phyloP scores from a whole-genome alignment of 108 stramenopile species.

The Nitzschia sp. region DNA sequence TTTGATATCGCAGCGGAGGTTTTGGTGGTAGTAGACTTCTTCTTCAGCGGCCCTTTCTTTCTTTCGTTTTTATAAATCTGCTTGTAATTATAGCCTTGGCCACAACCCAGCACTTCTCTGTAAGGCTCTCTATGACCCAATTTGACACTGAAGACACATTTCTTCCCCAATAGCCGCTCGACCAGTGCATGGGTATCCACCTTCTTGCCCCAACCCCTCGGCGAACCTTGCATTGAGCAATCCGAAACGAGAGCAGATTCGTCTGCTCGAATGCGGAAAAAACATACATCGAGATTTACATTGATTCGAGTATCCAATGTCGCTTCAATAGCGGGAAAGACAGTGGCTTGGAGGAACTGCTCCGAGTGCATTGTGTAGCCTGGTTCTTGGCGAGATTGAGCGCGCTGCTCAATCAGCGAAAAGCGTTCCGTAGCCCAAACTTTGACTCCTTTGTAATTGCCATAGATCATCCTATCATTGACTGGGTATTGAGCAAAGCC shows the following conservation, averaged over 20 bases:
- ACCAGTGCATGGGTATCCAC: not conserved
- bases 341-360: conserved; percentile 31
- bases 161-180: conserved; percentile 13
- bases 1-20: too few relatives aligned
- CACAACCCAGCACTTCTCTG: too few relatives aligned
- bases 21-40: too few relatives aligned
- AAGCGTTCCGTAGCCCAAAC: conserved; percentile 61
- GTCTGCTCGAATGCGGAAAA: conserved; percentile 38
- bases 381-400: conserved; percentile 6
- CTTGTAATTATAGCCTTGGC: too few relatives aligned
- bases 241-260: conserved; percentile 30
- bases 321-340: conserved; percentile 36
- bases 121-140: too few relatives aligned
- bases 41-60: too few relatives aligned
- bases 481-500: conserved; percentile 44
- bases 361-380: conserved; percentile 44
- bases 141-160: too few relatives aligned
- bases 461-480: conserved; percentile 53
- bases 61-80: too few relatives aligned
- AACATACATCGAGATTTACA: conserved; percentile 37
- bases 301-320: conserved; percentile 3
- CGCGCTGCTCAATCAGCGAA: conserved; percentile 33
- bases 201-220: not conserved
- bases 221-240: conserved; percentile 12
- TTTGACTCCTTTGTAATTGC: conserved; percentile 33